Conservation (phyloP, 1,284 basidiomycete genomes). For the Ceratobasidium sp. region DNA sequence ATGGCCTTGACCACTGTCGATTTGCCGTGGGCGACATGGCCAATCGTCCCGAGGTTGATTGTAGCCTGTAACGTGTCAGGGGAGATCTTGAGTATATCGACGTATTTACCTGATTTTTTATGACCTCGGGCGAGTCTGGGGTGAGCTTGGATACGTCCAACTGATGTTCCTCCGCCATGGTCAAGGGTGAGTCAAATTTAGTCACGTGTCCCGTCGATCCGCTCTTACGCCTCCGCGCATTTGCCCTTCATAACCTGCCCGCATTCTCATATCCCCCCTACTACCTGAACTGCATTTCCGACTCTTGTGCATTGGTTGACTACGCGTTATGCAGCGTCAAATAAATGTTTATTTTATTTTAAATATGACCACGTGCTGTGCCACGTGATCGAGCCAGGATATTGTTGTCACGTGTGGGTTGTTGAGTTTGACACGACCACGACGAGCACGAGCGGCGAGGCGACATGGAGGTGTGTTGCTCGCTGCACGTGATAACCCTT, state of each 20-base stretch:
- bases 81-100: slow-evolving; percentile 45
- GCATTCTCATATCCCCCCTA: too few relatives aligned
- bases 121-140: slow-evolving; percentile 94
- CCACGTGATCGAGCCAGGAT: slow-evolving; percentile 1
- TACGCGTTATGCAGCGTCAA: too few relatives aligned
- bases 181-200: slow-evolving; percentile 39
- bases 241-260: too few relatives aligned
- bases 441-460: slow-evolving; percentile 4
- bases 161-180: slow-evolving; percentile 54
- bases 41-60: slow-evolving; percentile 91
- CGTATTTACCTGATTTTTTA: slow-evolving; percentile 90
- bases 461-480: slow-evolving; percentile 11
- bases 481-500: not conserved
- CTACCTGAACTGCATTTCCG: too few relatives aligned
- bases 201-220: slow-evolving; percentile 19
- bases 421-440: slow-evolving; percentile 32
- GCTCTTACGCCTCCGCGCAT: too few relatives aligned
- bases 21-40: slow-evolving; percentile 98
- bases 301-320: too few relatives aligned
- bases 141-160: slow-evolving; percentile 85
- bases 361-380: too few relatives aligned
- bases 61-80: slow-evolving; percentile 67
- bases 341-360: too few relatives aligned
- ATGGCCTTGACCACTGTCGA: slow-evolving; percentile 99
- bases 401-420: slow-evolving; percentile 19